phyloP scores from a whole-genome alignment of 2,329 filamentous ascomycete genomes.

The Macrophomina tecta region DNA sequence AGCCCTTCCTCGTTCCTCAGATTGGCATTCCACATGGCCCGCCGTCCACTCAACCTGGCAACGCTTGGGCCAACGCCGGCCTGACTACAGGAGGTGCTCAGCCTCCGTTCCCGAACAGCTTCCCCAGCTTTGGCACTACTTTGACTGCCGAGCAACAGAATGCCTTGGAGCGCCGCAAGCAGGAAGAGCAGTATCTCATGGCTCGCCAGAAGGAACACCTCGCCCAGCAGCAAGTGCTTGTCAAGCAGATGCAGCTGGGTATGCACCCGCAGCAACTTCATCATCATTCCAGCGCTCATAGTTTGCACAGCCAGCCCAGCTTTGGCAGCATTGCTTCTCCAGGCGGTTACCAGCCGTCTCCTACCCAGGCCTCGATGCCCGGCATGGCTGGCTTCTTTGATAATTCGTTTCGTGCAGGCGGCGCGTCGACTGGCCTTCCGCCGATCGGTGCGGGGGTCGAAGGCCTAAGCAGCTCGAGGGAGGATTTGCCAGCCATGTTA shows the following conservation, averaged over 20 bases:
- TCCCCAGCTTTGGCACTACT: slow-evolving; percentile 95
- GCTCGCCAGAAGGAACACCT: slow-evolving; percentile 94
- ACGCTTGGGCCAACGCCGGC: slow-evolving; percentile 49
- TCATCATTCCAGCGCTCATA: slow-evolving; percentile 94
- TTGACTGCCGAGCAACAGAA: slow-evolving; percentile 98
- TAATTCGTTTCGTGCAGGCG: slow-evolving; percentile 52
- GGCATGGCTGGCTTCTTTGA: slow-evolving; percentile 70
- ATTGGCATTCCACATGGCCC: slow-evolving; percentile 93
- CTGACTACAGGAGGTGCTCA: slow-evolving; percentile 55
- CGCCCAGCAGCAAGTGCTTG: slow-evolving; percentile 80
- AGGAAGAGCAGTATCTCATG: slow-evolving; percentile 97
- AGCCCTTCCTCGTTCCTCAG: slow-evolving; percentile 96
- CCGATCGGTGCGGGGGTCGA: slow-evolving; percentile 54
- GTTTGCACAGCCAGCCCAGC: slow-evolving; percentile 94
- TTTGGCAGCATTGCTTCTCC: slow-evolving; percentile 95
- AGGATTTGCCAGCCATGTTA: slow-evolving; percentile 73
- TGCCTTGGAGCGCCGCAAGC: slow-evolving; percentile 92
- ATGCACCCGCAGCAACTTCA: slow-evolving; percentile 71
- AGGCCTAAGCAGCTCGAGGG: slow-evolving; percentile 57
- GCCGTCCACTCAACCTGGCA: slow-evolving; percentile 58
- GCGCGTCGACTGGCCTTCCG: slow-evolving; percentile 48
- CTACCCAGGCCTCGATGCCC: slow-evolving; percentile 59
- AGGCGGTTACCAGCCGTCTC: slow-evolving; percentile 68
- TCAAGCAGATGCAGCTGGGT: slow-evolving; percentile 68
- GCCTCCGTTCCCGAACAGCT: slow-evolving; percentile 89